Evolutionary conservation across 768 basidiomycete genomes (phyloP).

Genomic region (Candolleomyces efflorescens): DNA sequence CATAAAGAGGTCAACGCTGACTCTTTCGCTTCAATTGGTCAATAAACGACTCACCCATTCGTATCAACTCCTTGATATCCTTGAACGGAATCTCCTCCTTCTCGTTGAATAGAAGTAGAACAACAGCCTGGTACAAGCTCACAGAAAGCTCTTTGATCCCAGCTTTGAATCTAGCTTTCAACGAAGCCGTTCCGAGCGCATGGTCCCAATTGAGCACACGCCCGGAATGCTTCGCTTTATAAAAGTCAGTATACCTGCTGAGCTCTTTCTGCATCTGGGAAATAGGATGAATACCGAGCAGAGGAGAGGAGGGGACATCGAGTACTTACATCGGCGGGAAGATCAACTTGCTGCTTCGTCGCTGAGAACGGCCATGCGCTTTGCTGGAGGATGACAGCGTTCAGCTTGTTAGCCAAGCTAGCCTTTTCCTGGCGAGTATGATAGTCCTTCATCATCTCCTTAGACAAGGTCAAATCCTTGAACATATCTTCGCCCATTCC

Average conservation of each 20-base stretch:
- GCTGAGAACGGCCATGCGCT: constrained; percentile 84
- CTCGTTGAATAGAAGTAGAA: constrained; percentile 84
- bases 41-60: constrained; percentile 43
- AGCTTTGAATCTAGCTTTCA: constrained; percentile 64
- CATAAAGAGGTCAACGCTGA: constrained; percentile 11
- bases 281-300: background rate
- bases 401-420: constrained; percentile 46
- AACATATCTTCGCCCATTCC: constrained; percentile 95
- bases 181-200: constrained; percentile 75
- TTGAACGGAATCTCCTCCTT: constrained; percentile 52
- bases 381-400: constrained; percentile 79
- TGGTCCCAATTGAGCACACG: constrained; percentile 84
- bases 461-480: constrained; percentile 77
- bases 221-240: constrained; percentile 73
- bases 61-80: constrained; percentile 63
- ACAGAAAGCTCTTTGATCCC: constrained; percentile 85
- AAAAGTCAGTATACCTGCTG: constrained; percentile 59
- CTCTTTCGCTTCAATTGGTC: constrained; percentile 20
- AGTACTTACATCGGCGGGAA: constrained; percentile 48
- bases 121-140: constrained; percentile 85
- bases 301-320: no score
- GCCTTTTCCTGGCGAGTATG: constrained; percentile 37
- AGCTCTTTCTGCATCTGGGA: constrained; percentile 73
- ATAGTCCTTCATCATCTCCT: constrained; percentile 69
- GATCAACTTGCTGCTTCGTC: constrained; percentile 43